A percentile compares a stretch with the other conserved stretches of the same genome.
Evolutionary conservation across 1,139 yeast species (phyloP).

Genomic region (Debaryomycetaceae sp.): DNA sequence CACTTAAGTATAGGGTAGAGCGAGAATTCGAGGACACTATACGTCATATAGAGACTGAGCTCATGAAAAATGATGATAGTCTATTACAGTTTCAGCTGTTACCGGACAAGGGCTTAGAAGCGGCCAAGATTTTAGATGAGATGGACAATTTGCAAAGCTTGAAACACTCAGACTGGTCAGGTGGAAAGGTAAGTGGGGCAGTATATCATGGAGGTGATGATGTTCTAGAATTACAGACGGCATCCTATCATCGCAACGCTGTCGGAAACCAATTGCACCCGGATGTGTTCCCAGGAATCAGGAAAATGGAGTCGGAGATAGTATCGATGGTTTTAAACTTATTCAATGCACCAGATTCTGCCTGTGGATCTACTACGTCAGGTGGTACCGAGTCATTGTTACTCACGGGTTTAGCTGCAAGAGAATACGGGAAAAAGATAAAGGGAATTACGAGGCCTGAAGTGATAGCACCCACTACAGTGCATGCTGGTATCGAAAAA

Average conservation of each 20-base stretch:
- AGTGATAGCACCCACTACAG: constrained; percentile 81
- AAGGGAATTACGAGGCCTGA: constrained; percentile 74
- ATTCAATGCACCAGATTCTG: constrained; percentile 69
- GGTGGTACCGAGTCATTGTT: constrained; percentile 97
- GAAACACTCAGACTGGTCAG: constrained; percentile 74
- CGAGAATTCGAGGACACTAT: constrained; percentile 52
- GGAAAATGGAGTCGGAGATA: constrained; percentile 95
- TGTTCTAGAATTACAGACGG: constrained; percentile 65
- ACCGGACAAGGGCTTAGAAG: constrained; percentile 56
- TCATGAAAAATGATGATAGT: constrained; percentile 50
- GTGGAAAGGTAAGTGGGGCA: constrained; percentile 89
- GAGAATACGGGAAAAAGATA: constrained; percentile 56
- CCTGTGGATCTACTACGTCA: constrained; percentile 87
- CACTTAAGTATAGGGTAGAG: constrained; percentile 54
- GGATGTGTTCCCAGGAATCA: constrained; percentile 92
- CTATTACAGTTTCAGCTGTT: constrained; percentile 48
- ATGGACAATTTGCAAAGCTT: constrained; percentile 47
- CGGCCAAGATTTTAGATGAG: constrained; percentile 41
- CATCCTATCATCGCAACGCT: constrained; percentile 71
- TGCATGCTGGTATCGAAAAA: constrained; percentile 95
- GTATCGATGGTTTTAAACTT: constrained; percentile 84
- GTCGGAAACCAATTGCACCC: constrained; percentile 96
- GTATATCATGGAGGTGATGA: constrained; percentile 93
- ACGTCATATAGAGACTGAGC: constrained; percentile 46
- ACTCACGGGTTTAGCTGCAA: constrained; percentile 82